Evolutionary conservation across 2,329 filamentous ascomycete species (phyloP).

Genomic region (Sporothrix globosa): DNA sequence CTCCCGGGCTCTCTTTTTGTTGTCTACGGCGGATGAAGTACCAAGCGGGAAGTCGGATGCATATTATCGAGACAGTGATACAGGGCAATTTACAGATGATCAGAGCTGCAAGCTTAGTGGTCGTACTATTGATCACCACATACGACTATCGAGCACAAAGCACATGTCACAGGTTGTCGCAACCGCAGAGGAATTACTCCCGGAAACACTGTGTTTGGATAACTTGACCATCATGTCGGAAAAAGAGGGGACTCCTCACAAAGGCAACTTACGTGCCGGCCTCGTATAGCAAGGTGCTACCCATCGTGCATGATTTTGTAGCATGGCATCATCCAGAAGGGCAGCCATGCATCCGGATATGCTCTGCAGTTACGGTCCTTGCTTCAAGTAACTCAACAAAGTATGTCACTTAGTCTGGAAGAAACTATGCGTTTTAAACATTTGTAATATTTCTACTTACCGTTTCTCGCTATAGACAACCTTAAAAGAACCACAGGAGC

Average conservation of each 20-base stretch:
- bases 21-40: neutral
- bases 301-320: neutral
- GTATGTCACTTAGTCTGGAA: too few relatives aligned
- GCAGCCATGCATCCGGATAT: neutral
- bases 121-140: neutral
- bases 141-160: neutral
- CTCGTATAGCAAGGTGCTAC: neutral
- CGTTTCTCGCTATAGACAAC: neutral
- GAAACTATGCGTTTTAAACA: neutral
- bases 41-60: slow-evolving; percentile 8
- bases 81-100: neutral
- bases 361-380: neutral
- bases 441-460: slow-evolving; percentile 7
- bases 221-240: neutral
- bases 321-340: slow-evolving; percentile 13
- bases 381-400: too few relatives aligned
- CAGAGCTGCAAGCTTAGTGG: neutral
- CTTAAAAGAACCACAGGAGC: neutral
- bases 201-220: neutral
- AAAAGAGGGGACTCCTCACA: neutral
- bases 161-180: neutral
- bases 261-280: neutral
- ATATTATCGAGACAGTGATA: slow-evolving; percentile 9
- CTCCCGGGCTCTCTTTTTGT: neutral
- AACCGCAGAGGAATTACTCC: neutral